Percentiles rank a stretch among this genome's conserved stretches.
Conservation (phyloP, 371 early-diverging fungal genomes). For the Zancudomyces culisetae region DNA sequence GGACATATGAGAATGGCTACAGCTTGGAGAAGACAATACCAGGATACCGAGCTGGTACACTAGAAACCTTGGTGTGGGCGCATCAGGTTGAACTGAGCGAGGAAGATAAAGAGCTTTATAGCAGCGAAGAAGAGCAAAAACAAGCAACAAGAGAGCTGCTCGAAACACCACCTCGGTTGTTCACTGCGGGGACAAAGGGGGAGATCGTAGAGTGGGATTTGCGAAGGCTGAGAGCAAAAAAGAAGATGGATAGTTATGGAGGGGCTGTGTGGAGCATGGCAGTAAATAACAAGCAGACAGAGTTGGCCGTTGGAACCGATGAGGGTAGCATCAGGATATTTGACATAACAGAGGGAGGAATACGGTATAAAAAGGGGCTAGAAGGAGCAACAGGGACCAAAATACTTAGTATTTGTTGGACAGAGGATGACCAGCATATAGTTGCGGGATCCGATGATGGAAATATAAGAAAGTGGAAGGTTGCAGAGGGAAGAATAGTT, state of each 20-base stretch:
- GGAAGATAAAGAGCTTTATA: constrained; percentile 37
- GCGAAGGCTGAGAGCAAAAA: constrained; percentile 12
- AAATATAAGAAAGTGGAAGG: constrained; percentile 51
- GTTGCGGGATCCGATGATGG: constrained; percentile 71
- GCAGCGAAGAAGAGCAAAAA: constrained; percentile 31
- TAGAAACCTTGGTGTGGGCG: constrained; percentile 26
- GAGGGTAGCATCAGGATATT: constrained; percentile 78
- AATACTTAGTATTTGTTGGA: constrained; percentile 71
- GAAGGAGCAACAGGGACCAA: constrained; percentile 52
- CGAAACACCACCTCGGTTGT: constrained; percentile 49
- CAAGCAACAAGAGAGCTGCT: constrained; percentile 26
- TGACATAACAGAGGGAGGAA: constrained; percentile 45
- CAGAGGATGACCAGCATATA: constrained; percentile 42
- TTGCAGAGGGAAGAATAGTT: constrained; percentile 30
- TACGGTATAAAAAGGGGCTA: constrained; percentile 46
- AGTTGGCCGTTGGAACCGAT: constrained; percentile 78
- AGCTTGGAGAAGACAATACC: constrained; percentile 36
- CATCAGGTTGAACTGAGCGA: constrained; percentile 42
- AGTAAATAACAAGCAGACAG: constrained; percentile 48
- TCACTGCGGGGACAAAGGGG: constrained; percentile 70
- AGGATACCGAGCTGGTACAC: constrained; percentile 22
- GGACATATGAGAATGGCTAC: constrained; percentile 49
- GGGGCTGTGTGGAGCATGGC: constrained; percentile 88
- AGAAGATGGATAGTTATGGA: constrained; percentile 54
- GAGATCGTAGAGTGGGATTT: constrained; percentile 77